phyloP scores from a whole-genome alignment of 441 rosid species.

The Erysimum cheiri region DNA sequence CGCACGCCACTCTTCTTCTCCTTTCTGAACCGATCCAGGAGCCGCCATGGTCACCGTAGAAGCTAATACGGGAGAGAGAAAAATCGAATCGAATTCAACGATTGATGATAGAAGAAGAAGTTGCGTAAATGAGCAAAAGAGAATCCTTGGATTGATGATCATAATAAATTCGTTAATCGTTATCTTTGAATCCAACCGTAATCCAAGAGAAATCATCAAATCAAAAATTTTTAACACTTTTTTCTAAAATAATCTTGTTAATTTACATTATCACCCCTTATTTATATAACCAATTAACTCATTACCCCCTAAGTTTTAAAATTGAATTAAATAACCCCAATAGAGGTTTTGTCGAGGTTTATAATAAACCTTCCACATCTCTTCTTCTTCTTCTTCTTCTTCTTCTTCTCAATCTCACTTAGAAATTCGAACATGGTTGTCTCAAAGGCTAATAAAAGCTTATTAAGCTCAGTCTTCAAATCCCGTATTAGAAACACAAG shows the following conservation, averaged over 20 bases:
- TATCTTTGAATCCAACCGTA: neutral
- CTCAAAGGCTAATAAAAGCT: constrained; percentile 35
- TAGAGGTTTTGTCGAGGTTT: constrained; percentile 27
- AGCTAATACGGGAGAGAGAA: constrained; percentile 2
- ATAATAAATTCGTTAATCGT: no score
- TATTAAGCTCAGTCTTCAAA: constrained; percentile 38
- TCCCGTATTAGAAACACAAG: constrained; percentile 15
- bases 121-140: neutral
- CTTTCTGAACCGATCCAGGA: constrained; percentile 59
- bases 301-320: neutral
- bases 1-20: constrained; percentile 89
- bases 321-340: neutral
- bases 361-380: neutral
- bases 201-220: neutral
- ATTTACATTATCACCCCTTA: neutral
- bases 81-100: neutral
- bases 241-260: neutral
- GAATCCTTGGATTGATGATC: neutral
- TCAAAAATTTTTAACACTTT: no score
- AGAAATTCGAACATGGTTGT: constrained; percentile 27
- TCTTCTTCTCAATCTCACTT: neutral
- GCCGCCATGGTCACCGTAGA: constrained; percentile 62
- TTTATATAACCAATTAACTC: neutral
- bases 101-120: constrained; percentile 4
- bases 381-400: neutral